Base-by-base conservation (phyloP, 306 rosid species). In the Sophora flavescens region DNA sequence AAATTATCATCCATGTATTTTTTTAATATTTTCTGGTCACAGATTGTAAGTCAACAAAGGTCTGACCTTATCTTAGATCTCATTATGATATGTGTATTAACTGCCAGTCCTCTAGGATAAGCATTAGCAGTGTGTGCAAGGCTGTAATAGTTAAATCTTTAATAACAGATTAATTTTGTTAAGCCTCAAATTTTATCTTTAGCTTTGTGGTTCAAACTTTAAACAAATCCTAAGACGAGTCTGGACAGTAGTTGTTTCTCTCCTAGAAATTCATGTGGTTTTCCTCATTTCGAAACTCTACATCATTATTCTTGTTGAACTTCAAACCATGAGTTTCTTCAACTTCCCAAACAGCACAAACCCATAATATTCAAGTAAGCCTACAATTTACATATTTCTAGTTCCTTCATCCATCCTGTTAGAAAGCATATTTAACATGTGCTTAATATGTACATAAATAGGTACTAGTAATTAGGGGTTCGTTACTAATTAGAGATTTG, bases 241-340 rank as follows among this genome's bases (percentile, higher is more conserved):
- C 32, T 30, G 32, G 32, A 30, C 32, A 68, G 44, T 68, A 68
- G 59, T 14, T 26, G 7, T 28, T 28, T 30, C 59, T 48, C 44
- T 48, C 41, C 30, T 14, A 4, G 2, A 48, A 32, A n/a, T 68
- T 68, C 30, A 14, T 4, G 48, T 2, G 44, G 38, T 32, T 63
- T 44, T 28, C 16, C 30, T 44, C 57, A 26, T 6, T 26, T 32
- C 35, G 12, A 68, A 47, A 47, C 26, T 26, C 35, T 41, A 64
- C 52, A 64, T 39, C 4, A 2, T 39, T 30, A n/a, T 18, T 17
- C 48, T 4, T 39, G 10, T 41, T 53, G 48, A 50, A 69, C 15
- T 30, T 68, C 47, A 54, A 70, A 70, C 38, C 38, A 53, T 3
- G 52, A 17, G 51, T 50, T 60, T 63, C 17, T 35, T 75, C 44